phyloP scores from a whole-genome alignment of 371 early-diverging fungal species.

The Gilbertella persicaria region DNA sequence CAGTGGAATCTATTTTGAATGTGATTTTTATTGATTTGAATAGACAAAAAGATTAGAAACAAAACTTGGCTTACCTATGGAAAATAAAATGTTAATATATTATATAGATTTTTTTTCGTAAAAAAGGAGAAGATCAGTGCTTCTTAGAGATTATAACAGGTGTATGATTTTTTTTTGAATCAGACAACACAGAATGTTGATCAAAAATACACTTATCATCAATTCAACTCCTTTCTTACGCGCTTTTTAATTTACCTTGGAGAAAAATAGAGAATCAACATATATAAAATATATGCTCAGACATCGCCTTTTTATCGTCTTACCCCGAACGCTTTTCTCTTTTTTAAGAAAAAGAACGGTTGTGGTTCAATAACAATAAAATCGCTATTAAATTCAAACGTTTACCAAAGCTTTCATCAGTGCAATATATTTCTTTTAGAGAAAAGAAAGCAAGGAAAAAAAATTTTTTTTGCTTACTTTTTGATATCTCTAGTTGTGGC shows the following conservation, averaged over 20 bases:
- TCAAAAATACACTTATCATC: constrained; percentile 24
- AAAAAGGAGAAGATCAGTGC: constrained; percentile 18
- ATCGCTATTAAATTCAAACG: constrained; percentile 13
- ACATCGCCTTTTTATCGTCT: constrained; percentile 25
- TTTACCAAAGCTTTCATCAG: constrained; percentile 28
- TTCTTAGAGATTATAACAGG: constrained; percentile 28
- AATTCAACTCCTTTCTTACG: constrained; percentile 4
- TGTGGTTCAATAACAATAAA: constrained; percentile 9
- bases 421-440: constrained; percentile 9
- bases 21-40: background rate
- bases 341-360: constrained; percentile 3
- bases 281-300: constrained; percentile 16
- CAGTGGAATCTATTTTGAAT: too few relatives aligned
- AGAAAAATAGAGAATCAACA: background rate
- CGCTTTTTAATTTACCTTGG: constrained; percentile 2
- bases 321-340: constrained; percentile 17
- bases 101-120: too few relatives aligned
- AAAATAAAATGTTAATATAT: too few relatives aligned
- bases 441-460: constrained; percentile 2
- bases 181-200: constrained; percentile 25
- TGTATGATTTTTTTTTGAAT: constrained; percentile 17
- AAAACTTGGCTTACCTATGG: too few relatives aligned
- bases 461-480: too few relatives aligned
- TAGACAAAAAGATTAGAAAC: background rate
- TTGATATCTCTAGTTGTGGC: too few relatives aligned